These are phyloP conservation scores for Penicillium sp. DNA, from an alignment of 2,329 filamentous ascomycete genomes.

Conservation along the genomic window DNA sequence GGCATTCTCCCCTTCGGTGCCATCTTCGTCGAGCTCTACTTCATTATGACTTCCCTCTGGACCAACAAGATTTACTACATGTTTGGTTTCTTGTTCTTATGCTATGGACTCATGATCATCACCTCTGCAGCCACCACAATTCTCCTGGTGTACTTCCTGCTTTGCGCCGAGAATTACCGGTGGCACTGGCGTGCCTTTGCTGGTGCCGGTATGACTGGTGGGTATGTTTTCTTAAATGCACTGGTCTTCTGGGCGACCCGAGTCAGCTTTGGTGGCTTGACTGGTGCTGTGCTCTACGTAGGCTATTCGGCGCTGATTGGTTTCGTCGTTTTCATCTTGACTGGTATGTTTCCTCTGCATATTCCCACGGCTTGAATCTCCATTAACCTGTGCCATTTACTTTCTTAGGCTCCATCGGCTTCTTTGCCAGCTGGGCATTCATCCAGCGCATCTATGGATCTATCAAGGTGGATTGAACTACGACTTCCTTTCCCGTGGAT, in stretches of 20 bases:
- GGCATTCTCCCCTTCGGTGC: conserved; percentile 91
- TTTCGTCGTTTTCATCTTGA: conserved; percentile 87
- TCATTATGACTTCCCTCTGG: conserved; percentile 99
- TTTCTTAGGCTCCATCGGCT: conserved; percentile 82
- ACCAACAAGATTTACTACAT: conserved; percentile 99
- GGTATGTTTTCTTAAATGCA: conserved; percentile 88
- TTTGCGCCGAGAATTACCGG: conserved; percentile 95
- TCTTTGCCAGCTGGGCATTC: conserved; percentile 91
- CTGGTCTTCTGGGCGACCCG: conserved; percentile 87
- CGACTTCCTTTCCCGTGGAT: too few relatives aligned
- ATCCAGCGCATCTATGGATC: conserved; percentile 89
- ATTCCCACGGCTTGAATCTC: neutral
- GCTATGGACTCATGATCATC: conserved; percentile 94
- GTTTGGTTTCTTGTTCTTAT: conserved; percentile 98
- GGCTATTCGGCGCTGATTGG: conserved; percentile 88
- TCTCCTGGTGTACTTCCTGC: conserved; percentile 89
- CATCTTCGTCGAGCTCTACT: conserved; percentile 97
- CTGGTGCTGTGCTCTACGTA: conserved; percentile 83
- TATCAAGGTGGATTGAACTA: conserved; percentile 92
- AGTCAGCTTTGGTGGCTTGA: conserved; percentile 74
- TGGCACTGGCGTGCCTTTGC: conserved; percentile 98
- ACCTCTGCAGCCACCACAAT: conserved; percentile 89
- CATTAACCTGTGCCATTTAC: conserved; percentile 2
- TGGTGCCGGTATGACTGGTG: conserved; percentile 81
- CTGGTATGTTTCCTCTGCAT: conserved; percentile 58